Percentiles rank a stretch among this genome's conserved stretches.
Conservation (phyloP, 2,329 filamentous ascomycete species). For the Cladosporium sp. region DNA sequence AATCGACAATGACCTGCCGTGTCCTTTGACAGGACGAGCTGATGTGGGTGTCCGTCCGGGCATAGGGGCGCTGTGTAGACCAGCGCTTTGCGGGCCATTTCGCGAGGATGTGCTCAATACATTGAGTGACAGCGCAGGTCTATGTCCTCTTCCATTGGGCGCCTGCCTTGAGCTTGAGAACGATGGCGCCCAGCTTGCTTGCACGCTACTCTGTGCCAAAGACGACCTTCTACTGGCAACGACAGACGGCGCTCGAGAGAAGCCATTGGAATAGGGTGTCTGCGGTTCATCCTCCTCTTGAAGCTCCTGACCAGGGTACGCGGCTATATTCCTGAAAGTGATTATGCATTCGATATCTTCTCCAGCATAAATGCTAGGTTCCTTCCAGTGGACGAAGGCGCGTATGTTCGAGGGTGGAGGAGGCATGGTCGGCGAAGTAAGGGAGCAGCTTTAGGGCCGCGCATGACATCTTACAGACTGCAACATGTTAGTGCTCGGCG, state of each 20-base stretch:
- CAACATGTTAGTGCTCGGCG: conserved; percentile 10
- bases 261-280: conserved; percentile 37
- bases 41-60: conserved; percentile 36
- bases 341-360: conserved; percentile 95
- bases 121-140: conserved; percentile 65
- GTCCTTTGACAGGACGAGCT: conserved; percentile 49
- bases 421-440: conserved; percentile 16
- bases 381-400: conserved; percentile 93
- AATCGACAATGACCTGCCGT: conserved; percentile 51
- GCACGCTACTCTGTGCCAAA: conserved; percentile 9
- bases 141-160: conserved; percentile 53
- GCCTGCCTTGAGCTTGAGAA: conserved; percentile 15
- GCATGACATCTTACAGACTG: conserved; percentile 16
- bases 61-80: conserved; percentile 26
- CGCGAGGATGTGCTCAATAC: conserved; percentile 38
- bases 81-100: conserved; percentile 26
- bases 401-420: conserved; percentile 69
- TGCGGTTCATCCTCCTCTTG: conserved; percentile 26
- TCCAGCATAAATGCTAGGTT: conserved; percentile 92
- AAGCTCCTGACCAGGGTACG: conserved; percentile 42
- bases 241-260: conserved; percentile 13
- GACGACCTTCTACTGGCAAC: conserved; percentile 18
- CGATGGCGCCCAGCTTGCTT: conserved; percentile 20
- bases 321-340: conserved; percentile 84
- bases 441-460: conserved; percentile 16